A percentile compares a stretch with the other conserved stretches of the same genome.
Evolutionary conservation across 2,329 filamentous ascomycete species (phyloP).

Genomic region (Colletotrichum costaricense): DNA sequence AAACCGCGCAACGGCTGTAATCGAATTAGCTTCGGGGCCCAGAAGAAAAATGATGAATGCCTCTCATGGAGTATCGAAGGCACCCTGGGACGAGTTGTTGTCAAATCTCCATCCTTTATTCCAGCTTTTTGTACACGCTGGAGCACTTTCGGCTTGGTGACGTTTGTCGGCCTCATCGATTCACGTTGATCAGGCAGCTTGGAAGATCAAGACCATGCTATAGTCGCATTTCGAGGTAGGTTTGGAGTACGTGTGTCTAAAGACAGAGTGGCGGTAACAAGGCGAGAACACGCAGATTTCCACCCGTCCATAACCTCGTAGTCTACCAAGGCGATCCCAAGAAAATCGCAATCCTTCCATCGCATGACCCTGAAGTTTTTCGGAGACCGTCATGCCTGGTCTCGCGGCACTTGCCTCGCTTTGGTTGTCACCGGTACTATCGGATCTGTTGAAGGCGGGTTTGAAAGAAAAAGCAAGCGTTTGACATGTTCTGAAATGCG

Average conservation of each 20-base stretch:
- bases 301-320: conserved; percentile 2
- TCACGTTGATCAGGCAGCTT: conserved; percentile 35
- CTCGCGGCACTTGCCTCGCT: conserved; percentile 31
- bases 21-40: conserved; percentile 5
- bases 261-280: conserved; percentile 7
- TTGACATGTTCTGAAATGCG: conserved; percentile 29
- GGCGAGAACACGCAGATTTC: conserved; percentile 10
- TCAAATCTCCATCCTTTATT: background rate
- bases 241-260: conserved; percentile 29
- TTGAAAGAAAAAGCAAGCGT: conserved; percentile 13
- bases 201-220: conserved; percentile 31
- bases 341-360: background rate
- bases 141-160: conserved; percentile 18
- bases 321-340: background rate
- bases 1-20: conserved; percentile 78
- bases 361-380: background rate
- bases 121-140: background rate
- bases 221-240: conserved; percentile 29
- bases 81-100: background rate
- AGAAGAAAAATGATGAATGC: background rate
- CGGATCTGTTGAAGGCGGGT: background rate
- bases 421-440: background rate
- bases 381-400: background rate
- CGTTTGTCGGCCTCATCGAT: conserved; percentile 3
- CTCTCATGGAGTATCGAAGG: background rate